phyloP scores from a whole-genome alignment of 2,329 filamentous ascomycete species.

The Talaromyces piceae region DNA sequence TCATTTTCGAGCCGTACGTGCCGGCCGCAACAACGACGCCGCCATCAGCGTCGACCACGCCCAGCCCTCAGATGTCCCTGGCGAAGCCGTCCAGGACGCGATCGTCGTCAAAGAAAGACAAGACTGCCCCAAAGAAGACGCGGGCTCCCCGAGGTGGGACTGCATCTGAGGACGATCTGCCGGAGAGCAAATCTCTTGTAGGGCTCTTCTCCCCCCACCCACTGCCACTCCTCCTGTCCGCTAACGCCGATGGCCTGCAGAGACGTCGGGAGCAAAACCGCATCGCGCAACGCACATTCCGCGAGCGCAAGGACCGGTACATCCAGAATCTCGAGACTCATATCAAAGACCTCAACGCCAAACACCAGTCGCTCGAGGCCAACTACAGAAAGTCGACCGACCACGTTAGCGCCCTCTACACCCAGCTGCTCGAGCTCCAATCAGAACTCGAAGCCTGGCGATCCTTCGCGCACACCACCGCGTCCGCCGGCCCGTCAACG shows the following conservation, averaged over 20 bases:
- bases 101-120: slow-evolving; percentile 8
- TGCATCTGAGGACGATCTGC: slow-evolving; percentile 6
- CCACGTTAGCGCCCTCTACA: slow-evolving; percentile 9
- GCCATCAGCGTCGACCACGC: neutral
- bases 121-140: neutral
- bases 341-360: slow-evolving; percentile 10
- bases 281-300: slow-evolving; percentile 78
- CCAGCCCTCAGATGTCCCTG: slow-evolving; percentile 3
- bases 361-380: slow-evolving; percentile 7
- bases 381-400: slow-evolving; percentile 9
- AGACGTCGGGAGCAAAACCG: slow-evolving; percentile 73
- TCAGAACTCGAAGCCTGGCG: slow-evolving; percentile 9
- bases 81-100: neutral
- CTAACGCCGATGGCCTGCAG: neutral
- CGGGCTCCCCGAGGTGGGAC: slow-evolving; percentile 1
- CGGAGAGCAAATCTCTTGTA: slow-evolving; percentile 9
- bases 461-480: slow-evolving; percentile 7
- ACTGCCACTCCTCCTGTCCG: neutral
- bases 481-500: neutral
- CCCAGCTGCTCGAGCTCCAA: slow-evolving; percentile 7
- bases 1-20: slow-evolving; percentile 8
- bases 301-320: slow-evolving; percentile 82
- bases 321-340: slow-evolving; percentile 65
- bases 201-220: neutral
- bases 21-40: slow-evolving; percentile 3